A percentile compares a stretch with the other conserved stretches of the same genome.
These are phyloP conservation scores for Cutaneotrichosporon cavernicola DNA, from an alignment of 1,284 basidiomycete species.

Conservation along the genomic window DNA sequence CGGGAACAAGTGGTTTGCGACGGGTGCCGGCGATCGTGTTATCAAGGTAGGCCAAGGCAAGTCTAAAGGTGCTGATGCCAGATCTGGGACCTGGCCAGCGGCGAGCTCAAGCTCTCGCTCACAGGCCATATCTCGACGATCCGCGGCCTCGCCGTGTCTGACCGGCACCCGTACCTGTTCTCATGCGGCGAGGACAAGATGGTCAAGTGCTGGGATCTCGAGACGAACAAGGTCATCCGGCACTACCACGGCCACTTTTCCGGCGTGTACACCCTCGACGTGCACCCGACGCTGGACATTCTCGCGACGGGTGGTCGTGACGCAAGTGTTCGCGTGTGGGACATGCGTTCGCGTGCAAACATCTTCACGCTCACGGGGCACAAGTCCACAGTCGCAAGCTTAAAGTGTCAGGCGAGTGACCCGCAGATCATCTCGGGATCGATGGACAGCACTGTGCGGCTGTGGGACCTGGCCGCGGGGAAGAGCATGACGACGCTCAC, in stretches of 20 bases:
- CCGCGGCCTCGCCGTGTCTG: conserved; percentile 85
- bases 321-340: conserved; percentile 92
- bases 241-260: conserved; percentile 98
- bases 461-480: conserved; percentile 99
- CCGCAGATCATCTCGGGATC: conserved; percentile 96
- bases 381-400: conserved; percentile 88
- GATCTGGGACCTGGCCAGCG: conserved; percentile 98
- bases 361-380: conserved; percentile 92
- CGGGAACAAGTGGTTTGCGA: conserved; percentile 97
- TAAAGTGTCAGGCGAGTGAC: conserved; percentile 92
- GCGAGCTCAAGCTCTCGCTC: conserved; percentile 89
- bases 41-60: conserved; percentile 65
- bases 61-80: conserved; percentile 20
- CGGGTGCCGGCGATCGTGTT: conserved; percentile 94
- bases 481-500: conserved; percentile 94
- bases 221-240: conserved; percentile 97
- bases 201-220: conserved; percentile 99
- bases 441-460: conserved; percentile 94
- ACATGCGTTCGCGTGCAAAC: conserved; percentile 96
- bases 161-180: conserved; percentile 94
- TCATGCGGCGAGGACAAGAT: conserved; percentile 99
- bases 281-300: conserved; percentile 94
- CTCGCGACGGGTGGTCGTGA: conserved; percentile 94
- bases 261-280: conserved; percentile 81
- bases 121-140: conserved; percentile 98